Percentiles rank a stretch among this genome's conserved stretches.
Evolutionary conservation across 805 yeast genomes (phyloP).

Genomic region (Kazachstania africana): DNA sequence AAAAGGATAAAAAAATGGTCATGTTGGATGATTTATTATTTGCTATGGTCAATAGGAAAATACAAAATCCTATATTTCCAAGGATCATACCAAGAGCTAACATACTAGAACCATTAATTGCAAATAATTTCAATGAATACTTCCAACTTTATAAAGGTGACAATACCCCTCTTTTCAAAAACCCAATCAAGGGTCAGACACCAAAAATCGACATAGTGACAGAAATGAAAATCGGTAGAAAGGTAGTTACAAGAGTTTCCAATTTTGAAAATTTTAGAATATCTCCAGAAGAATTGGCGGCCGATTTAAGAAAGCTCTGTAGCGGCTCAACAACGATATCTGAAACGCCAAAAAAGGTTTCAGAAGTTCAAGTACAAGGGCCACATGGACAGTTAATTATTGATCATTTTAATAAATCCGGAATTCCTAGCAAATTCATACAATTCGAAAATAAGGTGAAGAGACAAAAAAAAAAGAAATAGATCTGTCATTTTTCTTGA

Average conservation of each 20-base stretch:
- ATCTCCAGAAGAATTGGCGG: conserved; percentile 53
- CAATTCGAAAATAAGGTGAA: conserved; percentile 51
- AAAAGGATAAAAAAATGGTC: conserved; percentile 42
- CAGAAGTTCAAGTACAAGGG: conserved; percentile 83
- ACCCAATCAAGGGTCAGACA: conserved; percentile 48
- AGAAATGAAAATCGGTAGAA: conserved; percentile 72
- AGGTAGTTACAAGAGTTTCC: conserved; percentile 59
- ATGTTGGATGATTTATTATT: conserved; percentile 42
- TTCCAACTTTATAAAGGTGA: conserved; percentile 34
- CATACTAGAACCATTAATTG: conserved; percentile 33
- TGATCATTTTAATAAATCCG: conserved; percentile 47
- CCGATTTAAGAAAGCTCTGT: conserved; percentile 62
- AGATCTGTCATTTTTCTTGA: too few species aligned
- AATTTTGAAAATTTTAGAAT: conserved; percentile 61
- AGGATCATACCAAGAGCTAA: conserved; percentile 32
- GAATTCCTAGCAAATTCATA: conserved; percentile 57
- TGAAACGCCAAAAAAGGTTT: conserved; percentile 37
- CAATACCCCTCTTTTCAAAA: conserved; percentile 32
- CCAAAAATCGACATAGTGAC: conserved; percentile 59
- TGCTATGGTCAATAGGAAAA: conserved; percentile 24
- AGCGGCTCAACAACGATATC: conserved; percentile 81
- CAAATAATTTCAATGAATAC: conserved; percentile 36
- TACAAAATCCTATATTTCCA: conserved; percentile 14
- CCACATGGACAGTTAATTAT: conserved; percentile 58
- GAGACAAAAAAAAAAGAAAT: conserved; percentile 32